These are phyloP conservation scores for Camellia lanceoleosa DNA, from an alignment of 148 eudicot genomes.

Conservation along the genomic window DNA sequence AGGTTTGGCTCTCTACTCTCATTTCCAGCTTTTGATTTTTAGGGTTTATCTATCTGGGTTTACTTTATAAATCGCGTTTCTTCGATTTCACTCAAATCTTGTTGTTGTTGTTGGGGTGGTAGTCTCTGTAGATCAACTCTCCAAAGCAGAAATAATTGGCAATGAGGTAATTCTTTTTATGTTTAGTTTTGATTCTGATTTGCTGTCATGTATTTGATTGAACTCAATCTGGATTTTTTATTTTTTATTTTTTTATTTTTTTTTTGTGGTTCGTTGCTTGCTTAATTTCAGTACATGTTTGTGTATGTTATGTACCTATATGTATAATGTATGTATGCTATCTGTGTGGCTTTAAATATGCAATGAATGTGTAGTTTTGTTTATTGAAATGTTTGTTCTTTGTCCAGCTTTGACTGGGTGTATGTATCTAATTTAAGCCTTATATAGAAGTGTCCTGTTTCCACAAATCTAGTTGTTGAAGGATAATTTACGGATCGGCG, in stretches of 20 bases:
- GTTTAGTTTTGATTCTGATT: neutral
- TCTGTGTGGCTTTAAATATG: too few relatives aligned
- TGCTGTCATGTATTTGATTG: neutral
- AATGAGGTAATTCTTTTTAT: conserved; percentile 16
- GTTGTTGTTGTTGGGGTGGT: neutral
- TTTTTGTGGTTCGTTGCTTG: neutral
- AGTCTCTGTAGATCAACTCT: neutral
- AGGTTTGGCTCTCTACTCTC: neutral
- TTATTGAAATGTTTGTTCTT: neutral
- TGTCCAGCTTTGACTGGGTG: neutral
- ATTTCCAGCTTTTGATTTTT: neutral
- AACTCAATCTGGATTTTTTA: neutral
- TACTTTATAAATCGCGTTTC: neutral
- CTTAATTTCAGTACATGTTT: neutral
- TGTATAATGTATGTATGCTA: too few relatives aligned
- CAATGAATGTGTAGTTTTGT: neutral
- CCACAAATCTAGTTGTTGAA: neutral
- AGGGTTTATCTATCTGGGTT: neutral
- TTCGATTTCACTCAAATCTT: neutral
- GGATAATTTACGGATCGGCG: too few relatives aligned
- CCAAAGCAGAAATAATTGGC: neutral
- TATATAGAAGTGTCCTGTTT: neutral
- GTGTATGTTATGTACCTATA: neutral
- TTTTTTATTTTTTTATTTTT: too few relatives aligned
- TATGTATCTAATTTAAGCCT: neutral